Evolutionary conservation across 2,329 filamentous ascomycete species (phyloP), one percentile per base, ranked within the genome.

Genomic region (Tolypocladium tundrense): DNA sequence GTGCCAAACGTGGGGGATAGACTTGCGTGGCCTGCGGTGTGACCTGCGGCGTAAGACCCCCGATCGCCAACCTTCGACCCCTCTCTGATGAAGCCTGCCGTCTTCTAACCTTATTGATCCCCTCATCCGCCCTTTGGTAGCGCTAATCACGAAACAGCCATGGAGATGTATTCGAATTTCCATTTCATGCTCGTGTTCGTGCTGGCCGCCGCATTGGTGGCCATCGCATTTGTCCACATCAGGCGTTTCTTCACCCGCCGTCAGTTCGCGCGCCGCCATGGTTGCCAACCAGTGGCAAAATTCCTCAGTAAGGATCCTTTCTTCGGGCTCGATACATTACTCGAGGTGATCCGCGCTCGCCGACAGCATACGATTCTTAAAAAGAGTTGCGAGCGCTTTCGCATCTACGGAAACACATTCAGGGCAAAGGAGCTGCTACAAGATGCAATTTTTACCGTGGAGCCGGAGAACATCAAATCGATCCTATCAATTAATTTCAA

Each of bases 391-490:
- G 9, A 54, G 37, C 52, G 21, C 2, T 40, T 39, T 40, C 33
- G 21, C 31, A 9, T 7, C 39, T 39, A 31, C 1, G 52, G 52
- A 8, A 41, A 19, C 16, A 54, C 52, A 4, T 54, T 41, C 11
- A 14, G 1, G 3, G 14, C 24, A 3, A 48, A 31, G 31, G 31
- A 53, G 24, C 24, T 54, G 9, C 3, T 3, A 1, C 6, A 21
- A 11, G n/a, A 10, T 19, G 56, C 43, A 4, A 57, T 65, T 33
- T 13, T 60, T 37, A 75, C 69, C 3, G 65, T 66, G 11, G 79
- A 81, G 43, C 72, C 75, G 1, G 73, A 76, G 52, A 82, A 82
- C 58, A 69, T 83, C 55, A 77, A 81, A 61, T 73, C 78, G 0
- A 70, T 82, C 8, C 70, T 83, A 1, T 74, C 79, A 0, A 73